Conservation (phyloP, 371 early-diverging fungal genomes). For the Mucor piriformis region DNA sequence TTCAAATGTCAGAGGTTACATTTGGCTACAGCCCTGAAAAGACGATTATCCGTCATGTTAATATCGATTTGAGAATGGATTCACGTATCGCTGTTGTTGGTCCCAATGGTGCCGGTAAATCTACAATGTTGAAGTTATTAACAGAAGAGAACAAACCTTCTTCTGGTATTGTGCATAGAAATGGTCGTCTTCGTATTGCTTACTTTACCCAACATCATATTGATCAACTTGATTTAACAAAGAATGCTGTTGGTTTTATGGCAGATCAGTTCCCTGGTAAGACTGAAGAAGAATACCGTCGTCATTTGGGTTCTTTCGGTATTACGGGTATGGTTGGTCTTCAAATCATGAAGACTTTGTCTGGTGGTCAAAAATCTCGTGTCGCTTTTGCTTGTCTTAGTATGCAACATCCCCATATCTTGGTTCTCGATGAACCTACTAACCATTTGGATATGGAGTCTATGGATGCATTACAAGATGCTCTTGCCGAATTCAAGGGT, state of each 20-base stretch:
- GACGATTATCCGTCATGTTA: conserved; percentile 79
- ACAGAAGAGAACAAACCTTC: conserved; percentile 82
- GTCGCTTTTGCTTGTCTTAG: conserved; percentile 96
- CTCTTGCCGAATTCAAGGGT: conserved; percentile 82
- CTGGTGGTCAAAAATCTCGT: conserved; percentile 98
- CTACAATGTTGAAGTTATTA: conserved; percentile 89
- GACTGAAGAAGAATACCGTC: conserved; percentile 94
- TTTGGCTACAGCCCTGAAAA: conserved; percentile 82
- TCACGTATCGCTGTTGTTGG: conserved; percentile 96
- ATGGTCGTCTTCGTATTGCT: conserved; percentile 93
- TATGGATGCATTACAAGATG: conserved; percentile 87
- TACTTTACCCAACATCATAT: conserved; percentile 98
- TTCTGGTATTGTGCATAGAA: conserved; percentile 82
- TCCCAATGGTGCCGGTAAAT: conserved; percentile 89
- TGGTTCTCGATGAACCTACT: conserved; percentile 96
- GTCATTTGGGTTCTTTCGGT: conserved; percentile 93
- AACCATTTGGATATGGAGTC: conserved; percentile 93
- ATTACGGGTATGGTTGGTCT: conserved; percentile 94
- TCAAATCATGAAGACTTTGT: conserved; percentile 92
- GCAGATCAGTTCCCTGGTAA: conserved; percentile 85
- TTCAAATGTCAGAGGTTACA: conserved; percentile 90
- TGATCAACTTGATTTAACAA: conserved; percentile 89
- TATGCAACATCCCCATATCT: conserved; percentile 90
- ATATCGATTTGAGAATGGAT: conserved; percentile 93
- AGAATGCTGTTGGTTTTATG: conserved; percentile 89